Evolutionary conservation across 2,329 filamentous ascomycete genomes (phyloP).

Genomic region (Cercospora sp.): DNA sequence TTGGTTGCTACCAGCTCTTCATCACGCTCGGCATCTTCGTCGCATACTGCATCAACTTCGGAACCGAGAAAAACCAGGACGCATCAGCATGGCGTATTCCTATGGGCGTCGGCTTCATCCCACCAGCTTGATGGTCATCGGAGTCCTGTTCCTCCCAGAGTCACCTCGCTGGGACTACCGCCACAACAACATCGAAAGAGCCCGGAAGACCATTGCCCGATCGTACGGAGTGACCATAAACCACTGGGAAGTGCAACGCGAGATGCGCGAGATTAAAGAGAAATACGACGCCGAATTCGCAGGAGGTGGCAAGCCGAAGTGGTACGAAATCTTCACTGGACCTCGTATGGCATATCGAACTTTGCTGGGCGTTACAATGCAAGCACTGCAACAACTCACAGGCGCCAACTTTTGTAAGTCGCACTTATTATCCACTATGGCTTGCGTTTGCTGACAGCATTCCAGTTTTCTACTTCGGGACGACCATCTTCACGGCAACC

Average conservation of each 20-base stretch:
- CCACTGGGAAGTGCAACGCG: constrained; percentile 55
- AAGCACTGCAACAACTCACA: constrained; percentile 68
- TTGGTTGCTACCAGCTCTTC: constrained; percentile 67
- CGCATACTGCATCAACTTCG: constrained; percentile 56
- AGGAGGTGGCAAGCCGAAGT: constrained; percentile 54
- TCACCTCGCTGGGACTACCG: constrained; percentile 61
- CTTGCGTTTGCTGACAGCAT: constrained; percentile 43
- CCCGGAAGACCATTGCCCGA: constrained; percentile 54
- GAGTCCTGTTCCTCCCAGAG: constrained; percentile 58
- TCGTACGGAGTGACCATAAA: constrained; percentile 59
- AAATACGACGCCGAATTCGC: constrained; percentile 57
- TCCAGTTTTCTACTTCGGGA: constrained; percentile 59
- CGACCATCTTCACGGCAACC: constrained; percentile 45
- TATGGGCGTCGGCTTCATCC: constrained; percentile 60
- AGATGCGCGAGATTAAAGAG: constrained; percentile 57
- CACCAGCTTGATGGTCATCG: constrained; percentile 55
- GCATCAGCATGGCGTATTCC: constrained; percentile 65
- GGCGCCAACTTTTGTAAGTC: constrained; percentile 59
- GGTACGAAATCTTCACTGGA: constrained; percentile 66
- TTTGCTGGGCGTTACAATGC: constrained; percentile 61
- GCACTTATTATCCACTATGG: not conserved
- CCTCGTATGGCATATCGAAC: constrained; percentile 69
- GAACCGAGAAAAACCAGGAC: constrained; percentile 53
- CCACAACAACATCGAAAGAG: constrained; percentile 54
- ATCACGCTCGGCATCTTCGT: constrained; percentile 67